Evolutionary conservation across 306 rosid genomes (phyloP), one percentile per base, ranked within the genome.

Genomic region (Quercus berberidifolia): DNA sequence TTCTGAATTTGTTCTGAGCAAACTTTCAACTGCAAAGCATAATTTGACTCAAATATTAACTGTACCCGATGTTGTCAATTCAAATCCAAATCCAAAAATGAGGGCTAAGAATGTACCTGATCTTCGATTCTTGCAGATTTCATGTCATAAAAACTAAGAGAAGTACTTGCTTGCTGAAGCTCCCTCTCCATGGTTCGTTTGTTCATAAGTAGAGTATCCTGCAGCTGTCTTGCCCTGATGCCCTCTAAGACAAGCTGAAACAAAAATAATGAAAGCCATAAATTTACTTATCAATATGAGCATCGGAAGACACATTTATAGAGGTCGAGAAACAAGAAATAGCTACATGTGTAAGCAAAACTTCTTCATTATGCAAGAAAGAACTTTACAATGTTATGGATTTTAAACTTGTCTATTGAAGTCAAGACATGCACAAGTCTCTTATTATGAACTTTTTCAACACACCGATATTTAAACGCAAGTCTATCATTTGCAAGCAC

Each of bases 201-300:
- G 20, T 91, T 97, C 85, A 88, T 82, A 58, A 88, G 59, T 73
- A 90, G 55, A 70, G 87, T 84, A 80, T 90, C 91, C 55, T 86
- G 97, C 80, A 78, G 81, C 60, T 96, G 98, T 75, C 87, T 89
- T 43, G 96, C 90, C 84, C 87, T 85, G 31, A 89, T 79, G 77
- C 98, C 91, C 89, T 96, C 99, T 83, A 96, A 80, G 78, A 93
- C 94, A 87, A 96, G 98, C 99, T 96, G 89, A 79, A 83, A 74
- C 59, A 74, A 74, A 67, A 56, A 51, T 28, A 68, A 31, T 13
- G 17, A 35, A 70, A 73, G 5, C 21, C 60, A 71, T 30, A 56
- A 82, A 31, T 17, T 13, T 74, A 64, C 33, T 20, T 57, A 23
- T 67, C 60, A 57, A 35, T 46, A 80, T 7, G 26, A 67, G 20